Evolutionary conservation across 2,329 filamentous ascomycete genomes (phyloP).

Genomic region (Aspergillus flavus): DNA sequence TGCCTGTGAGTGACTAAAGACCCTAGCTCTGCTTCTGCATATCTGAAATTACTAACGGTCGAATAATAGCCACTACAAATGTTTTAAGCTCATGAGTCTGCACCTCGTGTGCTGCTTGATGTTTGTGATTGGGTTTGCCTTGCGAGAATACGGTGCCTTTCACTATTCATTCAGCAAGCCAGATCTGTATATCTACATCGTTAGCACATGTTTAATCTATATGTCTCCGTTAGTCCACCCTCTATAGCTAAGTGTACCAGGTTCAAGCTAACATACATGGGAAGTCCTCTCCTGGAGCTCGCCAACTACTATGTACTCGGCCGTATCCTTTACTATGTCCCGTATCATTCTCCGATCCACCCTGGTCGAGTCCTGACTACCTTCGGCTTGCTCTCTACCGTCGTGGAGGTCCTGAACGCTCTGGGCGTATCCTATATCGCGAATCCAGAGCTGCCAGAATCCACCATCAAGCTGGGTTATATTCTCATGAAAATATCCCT

Average conservation of each 20-base stretch:
- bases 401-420: conserved; percentile 46
- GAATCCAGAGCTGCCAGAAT: conserved; percentile 53
- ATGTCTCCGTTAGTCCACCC: conserved; percentile 36
- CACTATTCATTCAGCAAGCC: conserved; percentile 45
- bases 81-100: conserved; percentile 58
- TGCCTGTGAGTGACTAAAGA: conserved; percentile 51
- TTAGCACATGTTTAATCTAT: conserved; percentile 45
- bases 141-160: conserved; percentile 57
- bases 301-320: conserved; percentile 65
- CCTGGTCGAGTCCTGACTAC: conserved; percentile 50
- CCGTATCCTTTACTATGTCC: conserved; percentile 63
- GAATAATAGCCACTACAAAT: conserved; percentile 55
- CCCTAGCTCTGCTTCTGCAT: not conserved
- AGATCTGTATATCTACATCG: conserved; percentile 49
- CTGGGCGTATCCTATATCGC: conserved; percentile 44
- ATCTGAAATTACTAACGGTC: not conserved
- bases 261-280: not conserved
- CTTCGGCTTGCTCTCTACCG: conserved; percentile 50
- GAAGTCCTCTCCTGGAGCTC: conserved; percentile 61
- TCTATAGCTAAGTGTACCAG: not conserved
- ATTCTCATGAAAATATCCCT: conserved; percentile 55
- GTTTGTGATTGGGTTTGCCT: conserved; percentile 59
- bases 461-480: conserved; percentile 48
- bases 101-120: conserved; percentile 58
- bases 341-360: conserved; percentile 58